phyloP scores from a whole-genome alignment of 192 early-diverging fungal genomes.

The Rhizoclosmatium sp. region DNA sequence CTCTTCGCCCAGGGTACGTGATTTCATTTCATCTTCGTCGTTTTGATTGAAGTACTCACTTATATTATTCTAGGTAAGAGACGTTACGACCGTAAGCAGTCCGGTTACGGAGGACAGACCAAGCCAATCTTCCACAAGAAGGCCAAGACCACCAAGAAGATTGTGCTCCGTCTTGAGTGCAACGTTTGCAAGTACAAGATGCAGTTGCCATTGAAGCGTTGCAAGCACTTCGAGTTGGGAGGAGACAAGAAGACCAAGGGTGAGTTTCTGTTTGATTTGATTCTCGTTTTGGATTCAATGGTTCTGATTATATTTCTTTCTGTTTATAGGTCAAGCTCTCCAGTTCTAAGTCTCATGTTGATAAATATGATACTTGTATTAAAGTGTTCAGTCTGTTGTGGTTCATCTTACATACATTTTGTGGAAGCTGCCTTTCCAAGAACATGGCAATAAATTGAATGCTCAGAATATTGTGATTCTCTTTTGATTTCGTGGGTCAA shows the following conservation, averaged over 20 bases:
- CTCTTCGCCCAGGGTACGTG: constrained; percentile 96
- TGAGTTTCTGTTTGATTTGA: constrained; percentile 26
- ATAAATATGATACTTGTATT: background rate
- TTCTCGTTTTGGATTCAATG: background rate
- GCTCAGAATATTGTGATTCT: background rate
- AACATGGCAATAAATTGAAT: background rate
- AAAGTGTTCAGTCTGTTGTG: constrained; percentile 11
- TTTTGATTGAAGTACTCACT: background rate
- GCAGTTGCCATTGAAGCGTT: constrained; percentile 97
- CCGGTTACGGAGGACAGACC: constrained; percentile 99
- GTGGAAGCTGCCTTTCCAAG: background rate
- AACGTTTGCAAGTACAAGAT: constrained; percentile 99
- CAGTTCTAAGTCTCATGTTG: constrained; percentile 71
- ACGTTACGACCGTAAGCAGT: constrained; percentile 95
- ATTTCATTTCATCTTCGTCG: background rate
- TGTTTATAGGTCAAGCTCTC: constrained; percentile 77
- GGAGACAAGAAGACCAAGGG: constrained; percentile 97
- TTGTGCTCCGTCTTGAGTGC: constrained; percentile 98
- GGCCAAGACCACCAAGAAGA: constrained; percentile 99
- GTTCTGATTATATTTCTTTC: background rate
- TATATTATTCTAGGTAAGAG: constrained; percentile 52
- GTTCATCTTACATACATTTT: background rate
- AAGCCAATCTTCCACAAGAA: constrained; percentile 99
- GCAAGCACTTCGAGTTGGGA: constrained; percentile 99
- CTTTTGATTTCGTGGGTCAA: background rate